Evolutionary conservation across 805 yeast species (phyloP).

Genomic region (Yarrowia sp.): DNA sequence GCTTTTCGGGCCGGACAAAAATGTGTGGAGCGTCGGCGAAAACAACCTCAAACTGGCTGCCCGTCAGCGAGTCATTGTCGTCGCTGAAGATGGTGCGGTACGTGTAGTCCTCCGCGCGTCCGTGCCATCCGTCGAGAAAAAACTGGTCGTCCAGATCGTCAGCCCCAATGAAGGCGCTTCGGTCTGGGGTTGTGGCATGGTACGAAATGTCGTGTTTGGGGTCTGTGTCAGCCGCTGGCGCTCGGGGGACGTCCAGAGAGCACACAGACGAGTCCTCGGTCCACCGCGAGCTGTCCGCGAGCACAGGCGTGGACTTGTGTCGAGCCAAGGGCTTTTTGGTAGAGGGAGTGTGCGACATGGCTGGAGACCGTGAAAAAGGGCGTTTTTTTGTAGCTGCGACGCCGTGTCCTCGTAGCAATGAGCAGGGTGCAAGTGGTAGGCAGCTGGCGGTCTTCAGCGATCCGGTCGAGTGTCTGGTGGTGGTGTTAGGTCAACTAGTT

Average conservation of each 20-base stretch:
- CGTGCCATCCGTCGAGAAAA: slow-evolving; percentile 11
- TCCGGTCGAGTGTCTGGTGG: background rate
- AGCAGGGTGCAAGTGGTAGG: background rate
- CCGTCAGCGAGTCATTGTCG: slow-evolving; percentile 9
- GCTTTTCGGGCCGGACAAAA: background rate
- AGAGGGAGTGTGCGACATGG: background rate
- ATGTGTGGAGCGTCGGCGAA: background rate
- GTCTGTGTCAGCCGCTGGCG: background rate
- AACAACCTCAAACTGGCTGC: background rate
- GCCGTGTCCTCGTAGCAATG: background rate
- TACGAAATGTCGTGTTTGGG: background rate
- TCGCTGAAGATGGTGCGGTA: slow-evolving; percentile 10
- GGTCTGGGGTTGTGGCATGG: slow-evolving; percentile 11
- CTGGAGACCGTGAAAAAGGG: background rate
- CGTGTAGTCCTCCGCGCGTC: background rate
- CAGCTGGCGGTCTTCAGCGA: background rate
- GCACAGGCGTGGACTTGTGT: slow-evolving; percentile 11
- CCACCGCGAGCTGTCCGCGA: background rate
- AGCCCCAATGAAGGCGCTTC: slow-evolving; percentile 22
- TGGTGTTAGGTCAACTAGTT: too few species aligned
- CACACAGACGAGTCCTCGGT: background rate
- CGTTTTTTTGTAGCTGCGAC: background rate
- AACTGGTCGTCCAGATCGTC: background rate
- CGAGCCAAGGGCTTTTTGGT: background rate
- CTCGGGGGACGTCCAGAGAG: background rate